Evolutionary conservation across 2,329 filamentous ascomycete species (phyloP).

Genomic region (Trichoderma hamatum): DNA sequence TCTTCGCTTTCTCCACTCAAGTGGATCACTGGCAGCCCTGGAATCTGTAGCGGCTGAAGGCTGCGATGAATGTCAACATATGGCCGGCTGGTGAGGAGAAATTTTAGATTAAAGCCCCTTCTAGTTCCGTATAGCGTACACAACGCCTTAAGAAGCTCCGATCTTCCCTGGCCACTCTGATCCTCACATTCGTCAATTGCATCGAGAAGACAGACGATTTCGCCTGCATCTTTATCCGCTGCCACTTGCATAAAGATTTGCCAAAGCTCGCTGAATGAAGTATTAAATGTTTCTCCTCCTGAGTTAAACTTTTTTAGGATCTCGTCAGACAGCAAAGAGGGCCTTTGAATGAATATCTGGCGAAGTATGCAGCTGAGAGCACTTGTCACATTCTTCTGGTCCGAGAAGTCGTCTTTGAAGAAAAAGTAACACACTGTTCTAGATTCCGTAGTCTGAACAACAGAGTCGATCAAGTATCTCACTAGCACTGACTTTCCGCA

Average conservation of each 20-base stretch:
- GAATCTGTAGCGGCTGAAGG: slow-evolving; percentile 28
- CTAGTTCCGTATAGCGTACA: slow-evolving; percentile 32
- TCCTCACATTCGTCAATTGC: slow-evolving; percentile 46
- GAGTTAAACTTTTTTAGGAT: slow-evolving; percentile 32
- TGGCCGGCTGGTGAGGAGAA: slow-evolving; percentile 41
- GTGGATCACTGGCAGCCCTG: slow-evolving; percentile 28
- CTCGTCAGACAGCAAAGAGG: slow-evolving; percentile 31
- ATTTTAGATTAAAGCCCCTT: slow-evolving; percentile 37
- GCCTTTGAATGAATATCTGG: slow-evolving; percentile 42
- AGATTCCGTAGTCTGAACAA: slow-evolving; percentile 30
- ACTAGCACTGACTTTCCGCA: slow-evolving; percentile 50
- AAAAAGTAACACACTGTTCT: slow-evolving; percentile 47
- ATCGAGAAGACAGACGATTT: slow-evolving; percentile 45
- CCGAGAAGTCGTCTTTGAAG: slow-evolving; percentile 47
- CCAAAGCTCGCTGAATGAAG: slow-evolving; percentile 40
- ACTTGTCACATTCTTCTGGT: slow-evolving; percentile 37
- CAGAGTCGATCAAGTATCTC: slow-evolving; percentile 40
- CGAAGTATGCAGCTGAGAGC: slow-evolving; percentile 44
- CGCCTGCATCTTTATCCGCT: slow-evolving; percentile 23
- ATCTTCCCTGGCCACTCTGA: slow-evolving; percentile 18
- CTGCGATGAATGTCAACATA: slow-evolving; percentile 33
- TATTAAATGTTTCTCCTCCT: slow-evolving; percentile 27
- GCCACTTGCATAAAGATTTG: slow-evolving; percentile 33
- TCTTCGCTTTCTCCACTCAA: slow-evolving; percentile 30
- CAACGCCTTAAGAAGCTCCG: slow-evolving; percentile 34